Conservation (phyloP, 345 rosid genomes). For the Camelina neglecta region DNA sequence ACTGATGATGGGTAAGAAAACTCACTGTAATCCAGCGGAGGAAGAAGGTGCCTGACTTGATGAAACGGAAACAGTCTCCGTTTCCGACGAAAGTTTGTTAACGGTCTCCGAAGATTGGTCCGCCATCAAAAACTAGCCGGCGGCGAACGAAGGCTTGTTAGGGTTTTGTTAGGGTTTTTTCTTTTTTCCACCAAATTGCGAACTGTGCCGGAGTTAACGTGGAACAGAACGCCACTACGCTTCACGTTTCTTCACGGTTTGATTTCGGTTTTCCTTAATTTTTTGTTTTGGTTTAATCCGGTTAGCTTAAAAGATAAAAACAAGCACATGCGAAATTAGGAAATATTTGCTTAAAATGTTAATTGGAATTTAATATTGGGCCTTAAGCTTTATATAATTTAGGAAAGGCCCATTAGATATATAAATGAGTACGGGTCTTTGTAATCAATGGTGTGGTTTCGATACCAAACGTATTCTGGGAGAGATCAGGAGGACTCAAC, state of each 20-base stretch:
- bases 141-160: conserved; percentile 5
- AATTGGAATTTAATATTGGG: background rate
- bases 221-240: background rate
- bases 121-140: conserved; percentile 22
- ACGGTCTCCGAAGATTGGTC: conserved; percentile 7
- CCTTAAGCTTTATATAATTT: background rate
- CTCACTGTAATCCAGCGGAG: conserved; percentile 42
- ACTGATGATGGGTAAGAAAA: background rate
- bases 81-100: background rate
- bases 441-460: conserved; percentile 21
- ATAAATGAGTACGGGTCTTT: background rate
- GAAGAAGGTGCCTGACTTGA: conserved; percentile 38
- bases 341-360: background rate
- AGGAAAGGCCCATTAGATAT: conserved; percentile 14
- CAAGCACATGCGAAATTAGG: background rate
- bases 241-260: conserved; percentile 21
- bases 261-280: background rate
- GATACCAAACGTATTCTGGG: conserved; percentile 30
- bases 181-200: background rate
- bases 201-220: background rate
- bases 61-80: conserved; percentile 20
- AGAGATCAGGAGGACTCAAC: conserved; percentile 26
- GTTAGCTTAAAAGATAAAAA: background rate
- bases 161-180: background rate
- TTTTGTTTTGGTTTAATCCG: conserved; percentile 1